Conservation (phyloP, 2,329 filamentous ascomycete genomes). For the Rhexocercosporidium sp. region DNA sequence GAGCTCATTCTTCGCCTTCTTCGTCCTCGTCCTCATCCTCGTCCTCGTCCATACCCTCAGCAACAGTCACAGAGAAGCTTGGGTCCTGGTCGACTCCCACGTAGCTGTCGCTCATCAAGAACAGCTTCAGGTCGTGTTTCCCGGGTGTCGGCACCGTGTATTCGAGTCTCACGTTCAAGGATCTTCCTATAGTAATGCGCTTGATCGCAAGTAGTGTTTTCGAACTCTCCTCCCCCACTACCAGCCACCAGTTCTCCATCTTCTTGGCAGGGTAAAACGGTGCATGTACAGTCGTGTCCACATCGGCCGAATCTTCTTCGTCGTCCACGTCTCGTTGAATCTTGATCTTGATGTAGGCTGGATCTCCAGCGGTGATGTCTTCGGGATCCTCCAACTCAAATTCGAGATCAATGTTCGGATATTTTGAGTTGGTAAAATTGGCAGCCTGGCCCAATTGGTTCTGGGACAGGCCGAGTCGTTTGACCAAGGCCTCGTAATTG, state of each 20-base stretch:
- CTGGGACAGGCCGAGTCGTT: slow-evolving; percentile 78
- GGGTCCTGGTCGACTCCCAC: slow-evolving; percentile 96
- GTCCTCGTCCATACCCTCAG: slow-evolving; percentile 95
- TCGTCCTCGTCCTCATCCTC: slow-evolving; percentile 83
- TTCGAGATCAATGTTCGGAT: slow-evolving; percentile 91
- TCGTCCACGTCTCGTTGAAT: slow-evolving; percentile 82
- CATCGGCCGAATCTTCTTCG: slow-evolving; percentile 69
- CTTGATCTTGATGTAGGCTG: slow-evolving; percentile 81
- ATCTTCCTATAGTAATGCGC: slow-evolving; percentile 82
- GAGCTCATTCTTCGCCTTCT: slow-evolving; percentile 55
- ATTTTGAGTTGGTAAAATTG: slow-evolving; percentile 93
- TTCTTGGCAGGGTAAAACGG: slow-evolving; percentile 93
- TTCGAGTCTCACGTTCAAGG: slow-evolving; percentile 81
- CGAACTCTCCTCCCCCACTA: slow-evolving; percentile 90
- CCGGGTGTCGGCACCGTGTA: slow-evolving; percentile 86
- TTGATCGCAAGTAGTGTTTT: slow-evolving; percentile 92
- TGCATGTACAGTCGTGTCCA: slow-evolving; percentile 86
- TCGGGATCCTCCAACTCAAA: slow-evolving; percentile 85
- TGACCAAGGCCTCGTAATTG: slow-evolving; percentile 77
- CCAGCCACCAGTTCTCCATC: slow-evolving; percentile 98
- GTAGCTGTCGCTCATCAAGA: slow-evolving; percentile 97
- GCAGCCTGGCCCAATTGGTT: slow-evolving; percentile 87
- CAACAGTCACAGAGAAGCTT: slow-evolving; percentile 81
- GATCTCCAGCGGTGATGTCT: slow-evolving; percentile 77
- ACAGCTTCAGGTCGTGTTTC: slow-evolving; percentile 86